These are phyloP conservation scores for Trichosporon asahii DNA, from an alignment of 1,284 basidiomycete genomes.

Conservation along the genomic window DNA sequence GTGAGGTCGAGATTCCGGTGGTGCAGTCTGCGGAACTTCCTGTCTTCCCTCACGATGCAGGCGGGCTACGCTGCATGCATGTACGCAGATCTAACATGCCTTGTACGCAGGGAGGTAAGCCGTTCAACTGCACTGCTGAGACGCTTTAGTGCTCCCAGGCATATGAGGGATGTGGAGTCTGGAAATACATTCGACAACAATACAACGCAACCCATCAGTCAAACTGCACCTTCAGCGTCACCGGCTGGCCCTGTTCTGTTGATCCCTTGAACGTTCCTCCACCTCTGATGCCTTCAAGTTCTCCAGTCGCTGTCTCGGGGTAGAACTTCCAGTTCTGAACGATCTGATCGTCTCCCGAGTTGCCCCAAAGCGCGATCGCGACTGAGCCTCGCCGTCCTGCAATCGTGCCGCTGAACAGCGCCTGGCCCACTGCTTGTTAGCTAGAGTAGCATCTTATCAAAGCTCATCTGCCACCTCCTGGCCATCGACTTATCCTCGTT, in stretches of 20 bases:
- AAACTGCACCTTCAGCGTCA: slow-evolving; percentile 1
- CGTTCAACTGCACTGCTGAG: too few species aligned
- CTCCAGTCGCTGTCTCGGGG: background rate
- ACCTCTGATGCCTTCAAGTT: background rate
- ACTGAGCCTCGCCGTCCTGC: background rate
- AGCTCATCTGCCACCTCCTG: too few species aligned
- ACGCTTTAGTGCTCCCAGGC: too few species aligned
- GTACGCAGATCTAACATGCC: background rate
- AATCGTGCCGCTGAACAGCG: background rate
- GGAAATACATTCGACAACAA: background rate
- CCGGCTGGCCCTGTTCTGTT: slow-evolving; percentile 1
- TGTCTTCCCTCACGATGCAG: background rate
- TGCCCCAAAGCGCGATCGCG: background rate
- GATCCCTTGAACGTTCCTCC: background rate
- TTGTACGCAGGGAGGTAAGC: too few species aligned
- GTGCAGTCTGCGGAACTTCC: background rate
- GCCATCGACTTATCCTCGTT: too few species aligned
- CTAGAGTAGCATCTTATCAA: too few species aligned
- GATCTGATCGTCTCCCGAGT: background rate
- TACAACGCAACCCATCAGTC: background rate
- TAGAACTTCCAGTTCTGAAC: background rate
- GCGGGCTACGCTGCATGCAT: too few species aligned
- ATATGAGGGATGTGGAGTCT: background rate
- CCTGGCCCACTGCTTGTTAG: slow-evolving; percentile 3
- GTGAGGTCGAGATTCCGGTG: background rate